These are phyloP conservation scores for Collybia sp. DNA, from an alignment of 768 basidiomycete genomes.

Conservation along the genomic window DNA sequence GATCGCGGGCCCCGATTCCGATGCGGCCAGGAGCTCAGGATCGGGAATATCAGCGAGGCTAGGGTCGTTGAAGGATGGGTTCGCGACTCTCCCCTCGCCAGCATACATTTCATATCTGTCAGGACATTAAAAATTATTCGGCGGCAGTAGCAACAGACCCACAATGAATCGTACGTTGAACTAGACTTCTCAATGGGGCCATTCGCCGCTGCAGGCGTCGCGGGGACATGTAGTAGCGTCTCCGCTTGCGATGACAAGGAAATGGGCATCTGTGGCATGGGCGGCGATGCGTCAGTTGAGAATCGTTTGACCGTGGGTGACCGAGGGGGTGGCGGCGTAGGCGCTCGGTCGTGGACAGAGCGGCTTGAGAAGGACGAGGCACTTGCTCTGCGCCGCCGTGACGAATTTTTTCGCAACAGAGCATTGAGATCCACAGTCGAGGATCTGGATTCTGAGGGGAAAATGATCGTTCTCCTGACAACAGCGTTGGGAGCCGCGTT, in stretches of 20 bases:
- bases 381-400: conserved; percentile 61
- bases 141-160: conserved; percentile 28
- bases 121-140: conserved; percentile 8
- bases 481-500: conserved; percentile 39
- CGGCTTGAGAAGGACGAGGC: conserved; percentile 56
- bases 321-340: conserved; percentile 81
- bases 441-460: conserved; percentile 61
- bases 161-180: conserved; percentile 78
- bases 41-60: conserved; percentile 20
- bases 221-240: conserved; percentile 30
- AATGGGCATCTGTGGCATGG: conserved; percentile 59
- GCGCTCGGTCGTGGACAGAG: conserved; percentile 76
- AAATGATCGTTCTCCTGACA: conserved; percentile 76
- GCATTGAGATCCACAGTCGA: conserved; percentile 54
- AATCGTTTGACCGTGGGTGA: conserved; percentile 51
- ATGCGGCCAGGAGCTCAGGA: conserved; percentile 15
- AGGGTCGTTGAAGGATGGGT: conserved; percentile 25
- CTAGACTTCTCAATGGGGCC: conserved; percentile 57
- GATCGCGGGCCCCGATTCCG: conserved; percentile 57
- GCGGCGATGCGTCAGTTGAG: conserved; percentile 62
- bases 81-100: conserved; percentile 46
- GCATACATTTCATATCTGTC: conserved; percentile 78
- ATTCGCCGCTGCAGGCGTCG: conserved; percentile 29
- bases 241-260: conserved; percentile 42
- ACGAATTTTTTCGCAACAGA: conserved; percentile 50